These are phyloP conservation scores for Huntiella decipiens DNA, from an alignment of 2,329 filamentous ascomycete species.

Conservation along the genomic window DNA sequence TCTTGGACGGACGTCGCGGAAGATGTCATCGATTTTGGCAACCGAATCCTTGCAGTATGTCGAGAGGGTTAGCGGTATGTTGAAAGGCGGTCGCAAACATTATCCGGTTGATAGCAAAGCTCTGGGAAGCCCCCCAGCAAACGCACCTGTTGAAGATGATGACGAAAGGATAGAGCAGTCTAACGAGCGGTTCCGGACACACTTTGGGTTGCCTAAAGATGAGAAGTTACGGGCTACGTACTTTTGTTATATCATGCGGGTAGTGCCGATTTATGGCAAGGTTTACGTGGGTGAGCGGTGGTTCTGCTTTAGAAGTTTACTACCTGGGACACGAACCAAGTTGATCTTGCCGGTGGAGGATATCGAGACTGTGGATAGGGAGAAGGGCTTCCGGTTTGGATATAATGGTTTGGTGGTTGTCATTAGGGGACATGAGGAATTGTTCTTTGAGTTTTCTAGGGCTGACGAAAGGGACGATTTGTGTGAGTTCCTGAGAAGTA, in stretches of 20 bases:
- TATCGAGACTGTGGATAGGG: slow-evolving; percentile 82
- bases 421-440: slow-evolving; percentile 80
- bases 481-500: slow-evolving; percentile 19
- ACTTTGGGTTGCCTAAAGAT: slow-evolving; percentile 71
- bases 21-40: slow-evolving; percentile 65
- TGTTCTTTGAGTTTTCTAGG: slow-evolving; percentile 85
- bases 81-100: slow-evolving; percentile 77
- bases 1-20: slow-evolving; percentile 57
- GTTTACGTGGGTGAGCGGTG: slow-evolving; percentile 78
- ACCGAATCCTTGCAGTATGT: slow-evolving; percentile 92
- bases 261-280: slow-evolving; percentile 85
- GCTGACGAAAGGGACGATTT: slow-evolving; percentile 74
- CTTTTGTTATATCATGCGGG: slow-evolving; percentile 78
- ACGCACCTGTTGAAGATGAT: slow-evolving; percentile 18
- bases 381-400: slow-evolving; percentile 82
- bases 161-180: slow-evolving; percentile 43
- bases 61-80: slow-evolving; percentile 93
- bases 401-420: slow-evolving; percentile 85
- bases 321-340: slow-evolving; percentile 81
- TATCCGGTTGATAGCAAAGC: slow-evolving; percentile 43
- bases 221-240: slow-evolving; percentile 79
- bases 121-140: slow-evolving; percentile 21
- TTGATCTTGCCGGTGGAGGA: slow-evolving; percentile 79
- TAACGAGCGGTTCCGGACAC: slow-evolving; percentile 67
- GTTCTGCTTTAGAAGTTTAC: slow-evolving; percentile 81